Evolutionary conservation across 352 stramenopile species (phyloP).

Genomic region (Globisporangium paroecandrum): DNA sequence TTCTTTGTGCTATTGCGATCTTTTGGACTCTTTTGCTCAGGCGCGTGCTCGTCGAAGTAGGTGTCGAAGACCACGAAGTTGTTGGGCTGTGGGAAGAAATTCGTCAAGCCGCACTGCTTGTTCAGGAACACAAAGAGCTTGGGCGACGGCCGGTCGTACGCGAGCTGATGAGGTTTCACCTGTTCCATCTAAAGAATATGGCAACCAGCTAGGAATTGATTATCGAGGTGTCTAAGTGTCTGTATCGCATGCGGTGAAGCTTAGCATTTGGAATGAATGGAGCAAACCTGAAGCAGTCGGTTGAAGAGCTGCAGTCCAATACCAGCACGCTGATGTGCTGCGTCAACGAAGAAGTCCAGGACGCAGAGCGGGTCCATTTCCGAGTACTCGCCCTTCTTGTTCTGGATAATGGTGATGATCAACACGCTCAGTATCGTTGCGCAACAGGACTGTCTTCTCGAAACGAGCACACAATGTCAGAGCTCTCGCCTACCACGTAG

Average conservation of each 20-base stretch:
- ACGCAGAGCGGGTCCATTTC: slow-evolving; percentile 78
- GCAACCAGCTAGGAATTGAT: not conserved
- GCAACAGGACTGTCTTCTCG: not conserved
- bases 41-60: slow-evolving; percentile 37
- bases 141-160: slow-evolving; percentile 78
- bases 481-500: slow-evolving; percentile 44
- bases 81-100: slow-evolving; percentile 71
- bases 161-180: slow-evolving; percentile 25
- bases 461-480: not conserved
- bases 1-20: not conserved
- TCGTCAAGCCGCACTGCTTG: slow-evolving; percentile 56
- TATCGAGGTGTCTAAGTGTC: not conserved
- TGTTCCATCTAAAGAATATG: slow-evolving; percentile 1
- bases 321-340: slow-evolving; percentile 49
- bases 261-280: not conserved
- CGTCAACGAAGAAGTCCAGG: slow-evolving; percentile 75
- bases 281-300: slow-evolving; percentile 40
- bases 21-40: slow-evolving; percentile 10
- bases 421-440: not conserved
- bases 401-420: slow-evolving; percentile 24
- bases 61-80: slow-evolving; percentile 82
- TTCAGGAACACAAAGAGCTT: slow-evolving; percentile 76
- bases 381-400: slow-evolving; percentile 46
- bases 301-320: slow-evolving; percentile 66
- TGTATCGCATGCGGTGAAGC: not conserved